phyloP scores from a whole-genome alignment of 257 asterid genomes.

The Henckelia pumila region DNA sequence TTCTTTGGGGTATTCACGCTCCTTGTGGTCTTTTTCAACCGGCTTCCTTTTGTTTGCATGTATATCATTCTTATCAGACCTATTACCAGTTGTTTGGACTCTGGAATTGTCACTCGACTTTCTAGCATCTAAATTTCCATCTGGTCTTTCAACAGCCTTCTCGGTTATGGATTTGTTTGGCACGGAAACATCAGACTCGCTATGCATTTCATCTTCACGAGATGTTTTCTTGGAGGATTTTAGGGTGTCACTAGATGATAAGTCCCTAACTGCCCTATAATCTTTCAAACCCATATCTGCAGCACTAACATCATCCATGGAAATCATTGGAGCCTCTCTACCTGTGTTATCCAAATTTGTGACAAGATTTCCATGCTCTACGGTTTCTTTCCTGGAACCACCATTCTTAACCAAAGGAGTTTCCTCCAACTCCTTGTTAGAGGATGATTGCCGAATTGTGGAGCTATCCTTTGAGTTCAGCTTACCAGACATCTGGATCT shows the following conservation, averaged over 20 bases:
- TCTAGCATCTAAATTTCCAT: constrained; percentile 33
- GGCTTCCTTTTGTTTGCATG: constrained; percentile 42
- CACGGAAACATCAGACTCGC: constrained; percentile 30
- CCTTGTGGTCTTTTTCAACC: constrained; percentile 40
- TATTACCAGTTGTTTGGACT: constrained; percentile 31
- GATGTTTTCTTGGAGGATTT: constrained; percentile 35
- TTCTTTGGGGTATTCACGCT: constrained; percentile 44
- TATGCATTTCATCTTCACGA: constrained; percentile 35
- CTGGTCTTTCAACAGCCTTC: constrained; percentile 37
- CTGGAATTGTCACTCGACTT: constrained; percentile 37
- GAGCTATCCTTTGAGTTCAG: constrained; percentile 37
- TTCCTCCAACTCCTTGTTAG: constrained; percentile 34
- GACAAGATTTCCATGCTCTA: constrained; percentile 25
- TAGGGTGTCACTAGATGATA: constrained; percentile 28
- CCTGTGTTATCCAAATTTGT: constrained; percentile 31
- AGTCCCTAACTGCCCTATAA: constrained; percentile 30
- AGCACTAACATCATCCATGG: constrained; percentile 22
- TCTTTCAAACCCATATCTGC: constrained; percentile 32
- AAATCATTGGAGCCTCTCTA: constrained; percentile 28
- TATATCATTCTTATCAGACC: constrained; percentile 48
- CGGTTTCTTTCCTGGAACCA: constrained; percentile 37
- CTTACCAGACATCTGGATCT: constrained; percentile 49
- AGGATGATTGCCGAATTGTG: constrained; percentile 30
- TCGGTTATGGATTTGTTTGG: constrained; percentile 29
- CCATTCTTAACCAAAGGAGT: constrained; percentile 41